Evolutionary conservation across 306 rosid genomes (phyloP).

Genomic region (Heteromeles arbutifolia): DNA sequence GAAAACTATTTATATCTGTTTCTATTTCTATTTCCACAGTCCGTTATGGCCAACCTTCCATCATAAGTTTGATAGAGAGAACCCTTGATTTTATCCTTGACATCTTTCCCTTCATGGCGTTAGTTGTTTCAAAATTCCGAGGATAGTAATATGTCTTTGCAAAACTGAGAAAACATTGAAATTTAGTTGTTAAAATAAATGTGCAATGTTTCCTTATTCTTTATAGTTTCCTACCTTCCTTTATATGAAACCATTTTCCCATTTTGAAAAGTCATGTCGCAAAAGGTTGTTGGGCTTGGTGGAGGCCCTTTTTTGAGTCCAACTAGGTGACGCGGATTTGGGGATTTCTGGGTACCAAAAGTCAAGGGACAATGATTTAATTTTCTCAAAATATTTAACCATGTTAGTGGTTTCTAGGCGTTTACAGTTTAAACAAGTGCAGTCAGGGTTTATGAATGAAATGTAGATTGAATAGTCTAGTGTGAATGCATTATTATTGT

Average conservation of each 20-base stretch:
- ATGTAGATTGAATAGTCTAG: not conserved
- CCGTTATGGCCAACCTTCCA: not conserved
- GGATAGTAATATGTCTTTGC: not conserved
- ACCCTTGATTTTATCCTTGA: not conserved
- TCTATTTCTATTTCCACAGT: not conserved
- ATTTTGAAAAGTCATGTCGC: not conserved
- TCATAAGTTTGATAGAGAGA: not conserved
- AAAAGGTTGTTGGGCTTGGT: not conserved
- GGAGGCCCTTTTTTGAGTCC: not conserved
- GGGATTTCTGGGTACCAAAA: not conserved
- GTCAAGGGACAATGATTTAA: not conserved
- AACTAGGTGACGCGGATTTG: not conserved
- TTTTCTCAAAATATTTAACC: not conserved
- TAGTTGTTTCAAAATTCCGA: not conserved
- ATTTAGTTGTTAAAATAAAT: not conserved
- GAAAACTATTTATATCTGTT: not conserved
- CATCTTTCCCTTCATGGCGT: not conserved
- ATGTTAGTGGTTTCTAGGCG: not conserved
- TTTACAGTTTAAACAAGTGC: not conserved
- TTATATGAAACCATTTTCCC: not conserved
- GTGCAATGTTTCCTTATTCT: not conserved
- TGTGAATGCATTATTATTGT: not conserved
- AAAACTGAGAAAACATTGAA: not conserved
- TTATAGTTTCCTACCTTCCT: not conserved
- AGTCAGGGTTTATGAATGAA: not conserved